phyloP scores from a whole-genome alignment of 768 basidiomycete species.

The Kwoniella sp. region DNA sequence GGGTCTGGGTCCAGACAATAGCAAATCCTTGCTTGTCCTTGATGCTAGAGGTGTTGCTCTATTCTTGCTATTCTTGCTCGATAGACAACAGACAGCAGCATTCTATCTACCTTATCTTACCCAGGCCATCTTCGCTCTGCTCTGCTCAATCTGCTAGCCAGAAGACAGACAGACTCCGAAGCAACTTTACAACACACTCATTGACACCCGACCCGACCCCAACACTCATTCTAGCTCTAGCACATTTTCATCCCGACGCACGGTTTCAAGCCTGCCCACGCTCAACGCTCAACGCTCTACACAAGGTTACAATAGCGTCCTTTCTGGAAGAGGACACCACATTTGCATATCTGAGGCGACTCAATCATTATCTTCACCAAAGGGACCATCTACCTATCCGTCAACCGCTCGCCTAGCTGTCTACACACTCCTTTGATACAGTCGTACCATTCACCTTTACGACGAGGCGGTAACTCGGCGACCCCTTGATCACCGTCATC shows the following conservation, averaged over 20 bases:
- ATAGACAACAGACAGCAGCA: background rate
- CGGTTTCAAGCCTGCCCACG: background rate
- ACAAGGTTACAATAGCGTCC: too few species aligned
- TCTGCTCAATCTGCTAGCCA: too few species aligned
- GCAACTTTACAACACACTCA: background rate
- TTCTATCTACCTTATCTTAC: background rate
- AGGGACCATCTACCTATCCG: too few species aligned
- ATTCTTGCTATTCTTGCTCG: background rate
- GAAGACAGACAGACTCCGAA: background rate
- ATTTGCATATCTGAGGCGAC: too few species aligned
- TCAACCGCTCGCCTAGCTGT: too few species aligned
- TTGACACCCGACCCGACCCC: background rate
- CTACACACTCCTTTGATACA: constrained; percentile 3
- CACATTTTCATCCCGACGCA: constrained; percentile 1
- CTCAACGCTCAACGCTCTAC: background rate
- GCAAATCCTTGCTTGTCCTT: background rate
- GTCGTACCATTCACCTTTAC: background rate
- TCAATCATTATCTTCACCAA: background rate
- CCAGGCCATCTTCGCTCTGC: background rate
- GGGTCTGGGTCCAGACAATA: constrained; percentile 10
- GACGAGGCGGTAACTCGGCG: background rate
- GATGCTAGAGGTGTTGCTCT: constrained; percentile 4
- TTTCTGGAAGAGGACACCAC: background rate
- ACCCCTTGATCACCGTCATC: background rate
- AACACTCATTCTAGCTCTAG: background rate